A percentile compares a stretch with the other conserved stretches of the same genome.
phyloP scores from a whole-genome alignment of 805 yeast species.

The Saccharomycopsis amapae region DNA sequence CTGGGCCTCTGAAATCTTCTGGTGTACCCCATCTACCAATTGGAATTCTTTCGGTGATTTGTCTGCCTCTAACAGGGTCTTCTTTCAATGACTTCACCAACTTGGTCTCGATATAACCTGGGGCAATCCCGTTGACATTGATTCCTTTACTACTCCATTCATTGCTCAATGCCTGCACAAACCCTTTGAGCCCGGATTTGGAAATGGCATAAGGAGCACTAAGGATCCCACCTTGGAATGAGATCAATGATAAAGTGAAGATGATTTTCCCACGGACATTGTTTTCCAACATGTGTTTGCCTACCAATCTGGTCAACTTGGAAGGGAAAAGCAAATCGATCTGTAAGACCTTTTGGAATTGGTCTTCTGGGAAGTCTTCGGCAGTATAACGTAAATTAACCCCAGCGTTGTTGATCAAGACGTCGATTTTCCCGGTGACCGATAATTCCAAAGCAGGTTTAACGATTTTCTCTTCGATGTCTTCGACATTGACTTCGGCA shows the following conservation, averaged over 20 bases:
- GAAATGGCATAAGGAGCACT: conserved; percentile 34
- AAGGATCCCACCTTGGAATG: conserved; percentile 35
- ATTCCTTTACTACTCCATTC: conserved; percentile 30
- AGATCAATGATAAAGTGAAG: conserved; percentile 36
- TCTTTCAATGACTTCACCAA: conserved; percentile 25
- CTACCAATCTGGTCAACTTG: conserved; percentile 33
- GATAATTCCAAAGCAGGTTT: conserved; percentile 28
- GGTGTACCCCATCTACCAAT: conserved; percentile 42
- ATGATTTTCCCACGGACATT: conserved; percentile 34
- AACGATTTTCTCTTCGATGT: conserved; percentile 28
- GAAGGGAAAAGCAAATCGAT: conserved; percentile 36
- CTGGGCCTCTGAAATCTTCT: conserved; percentile 37
- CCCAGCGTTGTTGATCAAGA: conserved; percentile 40
- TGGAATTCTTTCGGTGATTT: conserved; percentile 34
- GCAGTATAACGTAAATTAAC: conserved; percentile 30
- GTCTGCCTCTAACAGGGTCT: conserved; percentile 24
- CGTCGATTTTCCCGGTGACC: conserved; percentile 31
- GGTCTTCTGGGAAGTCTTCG: conserved; percentile 32
- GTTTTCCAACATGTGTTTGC: conserved; percentile 31
- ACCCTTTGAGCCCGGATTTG: conserved; percentile 28
- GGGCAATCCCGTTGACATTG: conserved; percentile 32
- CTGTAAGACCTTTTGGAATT: conserved; percentile 34
- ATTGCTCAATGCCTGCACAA: conserved; percentile 27
- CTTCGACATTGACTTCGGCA: conserved; percentile 26
- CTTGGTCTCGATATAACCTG: conserved; percentile 30